Evolutionary conservation across 2,329 filamentous ascomycete species (phyloP), one percentile per base, ranked within the genome.

Genomic region (Talaromyces atroroseus): DNA sequence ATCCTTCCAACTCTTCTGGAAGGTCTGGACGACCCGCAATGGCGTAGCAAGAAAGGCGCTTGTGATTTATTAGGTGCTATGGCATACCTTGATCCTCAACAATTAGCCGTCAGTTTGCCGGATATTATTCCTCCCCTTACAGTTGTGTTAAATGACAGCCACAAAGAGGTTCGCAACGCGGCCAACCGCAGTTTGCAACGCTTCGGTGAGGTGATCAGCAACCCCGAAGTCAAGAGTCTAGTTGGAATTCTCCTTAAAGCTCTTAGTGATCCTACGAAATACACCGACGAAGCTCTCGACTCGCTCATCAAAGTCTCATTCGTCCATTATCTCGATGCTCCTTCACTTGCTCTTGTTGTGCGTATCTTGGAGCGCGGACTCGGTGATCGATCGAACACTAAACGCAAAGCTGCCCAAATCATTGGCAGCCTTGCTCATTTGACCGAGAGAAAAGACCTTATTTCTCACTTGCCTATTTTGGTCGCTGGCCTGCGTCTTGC

Each of bases 31-130:
- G 94, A 99, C 62, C 85, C 89, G 53, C 92, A 97, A 71, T 99
- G 94, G 94, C 88, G 94, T 67, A 97, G 91, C 76, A 97, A 99
- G 75, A 96, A 95, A 76, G 94, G 95, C 64, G 94, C 94, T 54
- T 99, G 94, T 68, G 94, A 99, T 69, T 86, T 96, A 24, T 82
- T 99, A 14, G 94, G 94, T 70, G 94, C 94, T 60, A 99, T 99
- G 94, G 95, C 94, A 5, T 99, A 99, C 70, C 83, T 99, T 32
- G 94, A 97, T 70, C 92, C 95, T 7, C 89, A 96, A 62, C 94
- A 99, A 71, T 82, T 99, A 18, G 91, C 94, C 1, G 82, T 88
- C 64, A 97, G 92, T 70, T 77, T 99, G 65, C 94, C 94, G 2
- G 92, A 95, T 56, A 99, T 99, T 64, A 99, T 99, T 63, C 94